phyloP scores from a whole-genome alignment of 2,329 filamentous ascomycete species.

The Didymella arachidicola region DNA sequence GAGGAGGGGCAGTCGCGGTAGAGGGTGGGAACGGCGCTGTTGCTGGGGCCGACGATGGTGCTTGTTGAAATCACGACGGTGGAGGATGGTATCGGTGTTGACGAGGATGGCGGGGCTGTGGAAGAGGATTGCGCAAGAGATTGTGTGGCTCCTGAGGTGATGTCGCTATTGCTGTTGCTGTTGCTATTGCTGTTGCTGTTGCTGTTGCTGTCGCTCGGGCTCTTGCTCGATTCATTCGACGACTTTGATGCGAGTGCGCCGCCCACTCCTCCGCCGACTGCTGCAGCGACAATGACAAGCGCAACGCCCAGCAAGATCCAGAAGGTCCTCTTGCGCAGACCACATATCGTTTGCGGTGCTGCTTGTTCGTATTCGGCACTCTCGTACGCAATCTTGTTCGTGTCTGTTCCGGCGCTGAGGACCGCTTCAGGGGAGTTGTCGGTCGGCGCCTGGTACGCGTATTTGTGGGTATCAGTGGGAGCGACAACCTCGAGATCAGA shows the following conservation, averaged over 20 bases:
- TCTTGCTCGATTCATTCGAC: constrained; percentile 10
- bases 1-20: constrained; percentile 28
- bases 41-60: constrained; percentile 20
- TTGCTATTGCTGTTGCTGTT: not conserved
- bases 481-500: constrained; percentile 9
- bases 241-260: constrained; percentile 20
- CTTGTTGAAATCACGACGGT: constrained; percentile 7
- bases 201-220: constrained; percentile 1
- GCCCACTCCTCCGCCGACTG: constrained; percentile 25
- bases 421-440: not conserved
- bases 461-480: not conserved
- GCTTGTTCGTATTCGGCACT: not conserved
- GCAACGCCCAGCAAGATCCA: constrained; percentile 20
- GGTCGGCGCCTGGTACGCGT: not conserved
- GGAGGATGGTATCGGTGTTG: constrained; percentile 7
- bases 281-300: constrained; percentile 18
- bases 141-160: constrained; percentile 1
- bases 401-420: not conserved
- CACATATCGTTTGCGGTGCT: constrained; percentile 13
- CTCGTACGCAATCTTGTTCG: constrained; percentile 10
- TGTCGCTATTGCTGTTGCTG: too few species aligned
- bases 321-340: constrained; percentile 20
- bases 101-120: constrained; percentile 1
- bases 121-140: not conserved
- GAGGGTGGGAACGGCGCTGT: constrained; percentile 18